Evolutionary conservation across 2,329 filamentous ascomycete species (phyloP), one percentile per base, ranked within the genome.

Genomic region (Helicocarpus griseus): DNA sequence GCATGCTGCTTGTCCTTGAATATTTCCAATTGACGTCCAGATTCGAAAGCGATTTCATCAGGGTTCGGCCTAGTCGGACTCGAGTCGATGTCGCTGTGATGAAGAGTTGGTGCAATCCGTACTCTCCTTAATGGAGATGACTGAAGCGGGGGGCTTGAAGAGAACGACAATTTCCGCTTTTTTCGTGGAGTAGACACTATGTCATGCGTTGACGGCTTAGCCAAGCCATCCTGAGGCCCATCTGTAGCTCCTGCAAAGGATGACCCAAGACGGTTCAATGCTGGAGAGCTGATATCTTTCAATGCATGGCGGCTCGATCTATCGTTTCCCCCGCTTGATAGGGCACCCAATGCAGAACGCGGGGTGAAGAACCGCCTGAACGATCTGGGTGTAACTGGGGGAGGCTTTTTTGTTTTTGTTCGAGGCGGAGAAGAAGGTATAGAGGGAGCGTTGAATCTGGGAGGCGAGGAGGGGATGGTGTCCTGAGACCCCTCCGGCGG

Each of bases 291-390:
- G 40, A 76, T 68, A 17, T 70, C 67, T 58, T 65, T 64, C 51
- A 77, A 61, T 13, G 68, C 70, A 58, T 73, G 71, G 21, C 74
- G 68, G 55, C 63, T 72, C 13, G 71, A 66, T 54, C 65, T 68
- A 19, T 69, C 65, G 14, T 59, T 60, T 33, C 60, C 63, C n/a
- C 57, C 61, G 58, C 62, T 62, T 53, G 62, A 66, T 49, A 58
- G 61, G 38, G 58, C 61, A 55, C 66, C 64, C 26, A 71, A 60
- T 39, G 71, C 60, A 49, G 70, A 72, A 26, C 71, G 66, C 33
- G 74, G 74, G n/a, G 73, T 76, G 55, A 77, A 77, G 57, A 77
- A 77, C 33, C 69, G 67, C 49, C 66, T 69, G 53, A 77, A 76
- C n/a, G 73, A 72, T 46, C 73, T 68, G n/a, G 74, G 74, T 11